Base-by-base conservation (phyloP, 2,329 filamentous ascomycete species). In the Aspergillus oerlinghausenensis region DNA sequence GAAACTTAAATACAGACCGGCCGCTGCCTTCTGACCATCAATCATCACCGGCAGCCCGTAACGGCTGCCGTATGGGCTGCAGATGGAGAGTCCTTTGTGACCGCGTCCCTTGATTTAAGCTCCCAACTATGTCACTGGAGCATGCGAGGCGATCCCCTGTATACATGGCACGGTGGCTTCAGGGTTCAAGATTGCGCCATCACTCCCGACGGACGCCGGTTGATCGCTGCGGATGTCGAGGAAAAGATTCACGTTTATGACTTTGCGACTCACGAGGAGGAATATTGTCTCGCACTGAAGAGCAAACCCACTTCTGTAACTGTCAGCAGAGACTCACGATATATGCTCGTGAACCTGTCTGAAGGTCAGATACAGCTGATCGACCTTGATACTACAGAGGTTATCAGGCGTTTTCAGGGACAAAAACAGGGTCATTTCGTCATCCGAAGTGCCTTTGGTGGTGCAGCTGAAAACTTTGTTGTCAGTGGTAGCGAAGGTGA, bases 401-500 rank as follows among this genome's bases (percentile, higher is more conserved):
- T 87, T n/a, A 79, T 93, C 4, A 87, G 88, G 63, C 86, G 82
- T 63, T 97, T 89, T 69, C 79, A 84, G 17, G 92, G 91, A 0
- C 88, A 92, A 60, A 83, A 81, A 47, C 90, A 92, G 60, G 87
- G 85, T 54, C 78, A 88, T 1, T 96, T 80, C 68, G 83, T 97
- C 55, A 95, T 99, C 57, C 83, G 93, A 51, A 89, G 87, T 66
- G 79, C 82, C 0, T 94, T 97, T 74, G 94, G 94, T 19, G 94
- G 94, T 32, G 92, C 93, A 1, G 88, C 90, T 57, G 92, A 97
- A 75, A 92, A 88, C 70, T 97, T 97, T 72, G 88, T 97, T 9
- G 81, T 95, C 28, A 93, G 90, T 67, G 94, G 94, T 10, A 96
- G 92, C 67, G 92, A 97, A 82, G 89, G 90, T 92, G 77, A 67